Conservation (phyloP, 441 rosid species). For the Gossypium lobatum region DNA sequence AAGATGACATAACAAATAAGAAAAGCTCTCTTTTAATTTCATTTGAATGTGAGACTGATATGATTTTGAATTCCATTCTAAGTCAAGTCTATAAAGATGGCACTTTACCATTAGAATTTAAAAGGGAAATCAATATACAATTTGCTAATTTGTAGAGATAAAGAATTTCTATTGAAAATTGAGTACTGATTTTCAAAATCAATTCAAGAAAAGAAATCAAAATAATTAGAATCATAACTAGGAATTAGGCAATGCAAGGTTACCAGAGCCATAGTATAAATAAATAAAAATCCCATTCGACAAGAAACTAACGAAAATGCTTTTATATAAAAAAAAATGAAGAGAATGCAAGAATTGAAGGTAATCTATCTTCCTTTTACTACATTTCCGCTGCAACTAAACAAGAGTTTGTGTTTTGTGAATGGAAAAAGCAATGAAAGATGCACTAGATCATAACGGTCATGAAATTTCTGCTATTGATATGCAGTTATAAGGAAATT, state of each 20-base stretch:
- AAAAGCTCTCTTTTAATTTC: neutral
- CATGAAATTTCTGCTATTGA: neutral
- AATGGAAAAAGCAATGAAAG: neutral
- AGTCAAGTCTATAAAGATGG: neutral
- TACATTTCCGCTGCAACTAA: slow-evolving; percentile 14
- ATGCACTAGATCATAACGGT: neutral
- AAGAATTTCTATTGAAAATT: neutral
- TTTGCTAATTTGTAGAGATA: neutral
- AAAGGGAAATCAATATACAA: neutral
- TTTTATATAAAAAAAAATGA: neutral
- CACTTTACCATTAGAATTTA: neutral
- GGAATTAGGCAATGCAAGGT: slow-evolving; percentile 3
- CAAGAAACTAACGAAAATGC: neutral
- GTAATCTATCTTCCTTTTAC: neutral
- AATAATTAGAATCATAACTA: neutral
- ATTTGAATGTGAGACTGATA: neutral
- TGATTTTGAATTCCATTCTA: neutral
- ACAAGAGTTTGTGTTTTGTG: neutral
- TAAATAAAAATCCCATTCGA: neutral
- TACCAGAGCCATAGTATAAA: neutral
- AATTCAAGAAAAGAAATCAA: neutral
- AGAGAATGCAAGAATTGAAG: neutral
- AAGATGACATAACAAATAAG: neutral
- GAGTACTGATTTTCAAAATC: neutral
- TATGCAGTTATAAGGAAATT: neutral